Percentiles rank a stretch among this genome's conserved stretches.
Evolutionary conservation across 169 alveolate species (phyloP).

Genomic region (Babesia microti): DNA sequence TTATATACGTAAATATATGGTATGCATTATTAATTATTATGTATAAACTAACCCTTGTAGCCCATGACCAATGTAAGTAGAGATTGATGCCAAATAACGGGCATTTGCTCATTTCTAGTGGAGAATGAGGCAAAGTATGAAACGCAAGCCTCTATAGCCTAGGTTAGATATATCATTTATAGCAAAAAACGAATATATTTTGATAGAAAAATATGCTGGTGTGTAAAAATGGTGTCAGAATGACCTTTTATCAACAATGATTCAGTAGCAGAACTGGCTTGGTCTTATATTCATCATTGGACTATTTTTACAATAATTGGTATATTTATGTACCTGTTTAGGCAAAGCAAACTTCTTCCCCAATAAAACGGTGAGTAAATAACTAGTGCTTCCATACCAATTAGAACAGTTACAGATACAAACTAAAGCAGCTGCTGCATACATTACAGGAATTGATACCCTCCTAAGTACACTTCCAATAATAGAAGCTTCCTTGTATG

Average conservation of each 20-base stretch:
- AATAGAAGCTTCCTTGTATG: slow-evolving; percentile 87
- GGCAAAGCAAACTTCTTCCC: slow-evolving; percentile 86
- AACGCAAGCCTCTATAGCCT: slow-evolving; percentile 52
- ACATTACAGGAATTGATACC: slow-evolving; percentile 81
- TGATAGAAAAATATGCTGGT: slow-evolving; percentile 41
- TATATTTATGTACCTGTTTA: slow-evolving; percentile 65
- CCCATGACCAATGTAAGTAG: slow-evolving; percentile 72
- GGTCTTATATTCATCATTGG: slow-evolving; percentile 18
- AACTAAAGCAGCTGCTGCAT: slow-evolving; percentile 81
- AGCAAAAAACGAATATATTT: slow-evolving; percentile 2
- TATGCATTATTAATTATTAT: slow-evolving; percentile 3
- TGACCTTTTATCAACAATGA: slow-evolving; percentile 24
- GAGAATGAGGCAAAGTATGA: slow-evolving; percentile 55
- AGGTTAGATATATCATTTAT: slow-evolving; percentile 3
- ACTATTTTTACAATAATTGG: slow-evolving; percentile 1
- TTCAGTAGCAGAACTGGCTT: slow-evolving; percentile 41
- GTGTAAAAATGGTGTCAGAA: slow-evolving; percentile 28
- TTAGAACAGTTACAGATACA: slow-evolving; percentile 74
- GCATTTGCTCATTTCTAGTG: slow-evolving; percentile 57
- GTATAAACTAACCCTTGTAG: slow-evolving; percentile 61
- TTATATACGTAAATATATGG: not conserved
- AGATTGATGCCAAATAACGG: slow-evolving; percentile 89
- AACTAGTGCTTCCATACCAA: slow-evolving; percentile 74
- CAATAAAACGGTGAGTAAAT: slow-evolving; percentile 78
- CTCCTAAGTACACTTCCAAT: slow-evolving; percentile 81